Evolutionary conservation across 179 eudicot species (phyloP).

Genomic region (Pouteria campechiana): DNA sequence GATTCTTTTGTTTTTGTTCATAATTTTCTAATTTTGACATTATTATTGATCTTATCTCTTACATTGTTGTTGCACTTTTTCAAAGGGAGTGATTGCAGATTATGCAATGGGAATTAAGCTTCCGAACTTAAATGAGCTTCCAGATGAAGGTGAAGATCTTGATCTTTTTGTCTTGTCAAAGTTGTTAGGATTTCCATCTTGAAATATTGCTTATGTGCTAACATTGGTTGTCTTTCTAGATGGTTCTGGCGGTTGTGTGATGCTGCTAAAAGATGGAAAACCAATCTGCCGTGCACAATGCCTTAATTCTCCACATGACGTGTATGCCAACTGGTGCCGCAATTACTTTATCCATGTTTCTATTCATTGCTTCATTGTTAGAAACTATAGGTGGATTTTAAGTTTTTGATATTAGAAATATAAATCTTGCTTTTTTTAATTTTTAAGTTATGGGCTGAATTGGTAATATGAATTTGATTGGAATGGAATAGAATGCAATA

Average conservation of each 20-base stretch:
- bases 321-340: slow-evolving; percentile 18
- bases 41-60: too few relatives aligned
- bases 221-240: slow-evolving; percentile 16
- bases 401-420: not conserved
- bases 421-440: not conserved
- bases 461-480: not conserved
- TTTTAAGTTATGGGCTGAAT: not conserved
- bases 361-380: not conserved
- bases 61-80: too few relatives aligned
- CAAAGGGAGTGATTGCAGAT: too few relatives aligned
- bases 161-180: not conserved
- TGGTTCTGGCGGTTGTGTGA: slow-evolving; percentile 9
- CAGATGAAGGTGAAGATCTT: not conserved
- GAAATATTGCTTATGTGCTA: not conserved
- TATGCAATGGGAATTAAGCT: not conserved
- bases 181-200: not conserved
- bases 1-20: too few relatives aligned
- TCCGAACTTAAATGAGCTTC: not conserved
- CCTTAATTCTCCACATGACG: slow-evolving; percentile 24
- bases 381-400: not conserved
- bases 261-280: slow-evolving; percentile 33
- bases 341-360: not conserved
- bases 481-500: too few relatives aligned
- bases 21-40: too few relatives aligned
- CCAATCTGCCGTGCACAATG: slow-evolving; percentile 35